Evolutionary conservation across 495 filamentous ascomycete species (phyloP).

Genomic region (Hypoxylon cercidicola): DNA sequence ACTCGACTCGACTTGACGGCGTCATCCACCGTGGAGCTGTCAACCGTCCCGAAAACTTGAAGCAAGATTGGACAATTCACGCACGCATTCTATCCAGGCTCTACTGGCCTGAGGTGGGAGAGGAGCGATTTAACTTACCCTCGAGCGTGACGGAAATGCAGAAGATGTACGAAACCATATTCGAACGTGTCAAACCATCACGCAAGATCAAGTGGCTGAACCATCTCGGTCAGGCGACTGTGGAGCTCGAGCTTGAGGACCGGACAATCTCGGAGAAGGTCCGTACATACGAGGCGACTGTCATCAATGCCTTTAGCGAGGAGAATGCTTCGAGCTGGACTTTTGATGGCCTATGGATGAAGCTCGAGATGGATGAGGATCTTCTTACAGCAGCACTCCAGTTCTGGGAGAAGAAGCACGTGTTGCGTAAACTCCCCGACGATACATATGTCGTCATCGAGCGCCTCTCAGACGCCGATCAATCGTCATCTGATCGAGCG

Average conservation of each 20-base stretch:
- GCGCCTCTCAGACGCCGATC: slow-evolving; percentile 47
- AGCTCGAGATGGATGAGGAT: slow-evolving; percentile 78
- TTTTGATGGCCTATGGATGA: slow-evolving; percentile 68
- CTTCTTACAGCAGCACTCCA: slow-evolving; percentile 80
- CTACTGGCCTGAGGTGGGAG: slow-evolving; percentile 90
- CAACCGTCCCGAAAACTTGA: slow-evolving; percentile 48
- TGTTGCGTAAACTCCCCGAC: slow-evolving; percentile 70
- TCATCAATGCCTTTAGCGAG: slow-evolving; percentile 85
- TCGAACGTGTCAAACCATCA: slow-evolving; percentile 78
- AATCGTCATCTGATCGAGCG: slow-evolving; percentile 56
- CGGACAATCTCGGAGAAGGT: slow-evolving; percentile 77
- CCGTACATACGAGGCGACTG: slow-evolving; percentile 86
- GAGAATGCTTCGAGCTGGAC: slow-evolving; percentile 61
- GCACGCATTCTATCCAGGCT: slow-evolving; percentile 89
- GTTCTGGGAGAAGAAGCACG: slow-evolving; percentile 86
- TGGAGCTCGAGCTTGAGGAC: slow-evolving; percentile 86
- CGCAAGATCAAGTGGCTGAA: slow-evolving; percentile 91
- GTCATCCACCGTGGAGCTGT: slow-evolving; percentile 63
- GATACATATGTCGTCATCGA: slow-evolving; percentile 57
- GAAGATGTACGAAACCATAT: slow-evolving; percentile 76
- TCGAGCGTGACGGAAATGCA: slow-evolving; percentile 69
- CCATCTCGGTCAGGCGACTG: slow-evolving; percentile 79
- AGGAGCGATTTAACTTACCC: slow-evolving; percentile 80
- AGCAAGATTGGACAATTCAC: slow-evolving; percentile 59
- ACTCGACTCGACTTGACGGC: slow-evolving; percentile 77